Conservation (phyloP, 208 protist species). For the Herpetomonas samuelpessoai region DNA sequence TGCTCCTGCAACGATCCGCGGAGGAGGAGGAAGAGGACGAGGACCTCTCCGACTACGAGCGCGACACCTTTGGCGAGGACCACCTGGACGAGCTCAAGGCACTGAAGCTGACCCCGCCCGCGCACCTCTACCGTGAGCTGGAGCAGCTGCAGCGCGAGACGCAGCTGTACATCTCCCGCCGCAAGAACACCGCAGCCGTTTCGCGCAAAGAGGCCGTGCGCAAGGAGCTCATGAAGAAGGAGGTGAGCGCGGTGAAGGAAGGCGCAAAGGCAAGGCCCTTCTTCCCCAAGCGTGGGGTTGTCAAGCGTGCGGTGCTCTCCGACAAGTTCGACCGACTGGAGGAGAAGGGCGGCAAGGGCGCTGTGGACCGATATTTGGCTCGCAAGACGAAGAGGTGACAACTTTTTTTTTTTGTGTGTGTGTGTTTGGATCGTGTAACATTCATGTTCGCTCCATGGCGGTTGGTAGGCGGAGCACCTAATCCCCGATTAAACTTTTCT, state of each 20-base stretch:
- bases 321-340: slow-evolving; percentile 77
- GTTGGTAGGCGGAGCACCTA: too few species aligned
- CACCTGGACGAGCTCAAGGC: slow-evolving; percentile 47
- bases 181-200: slow-evolving; percentile 33
- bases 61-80: slow-evolving; percentile 73
- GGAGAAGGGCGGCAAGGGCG: slow-evolving; percentile 66
- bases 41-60: slow-evolving; percentile 77
- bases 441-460: too few species aligned
- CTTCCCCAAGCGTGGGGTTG: slow-evolving; percentile 75
- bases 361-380: slow-evolving; percentile 78
- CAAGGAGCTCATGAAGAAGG: slow-evolving; percentile 62
- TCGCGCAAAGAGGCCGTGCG: slow-evolving; percentile 36
- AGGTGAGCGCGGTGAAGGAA: slow-evolving; percentile 67
- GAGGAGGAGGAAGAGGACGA: slow-evolving; percentile 75
- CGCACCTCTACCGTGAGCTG: slow-evolving; percentile 48
- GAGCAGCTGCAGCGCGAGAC: slow-evolving; percentile 68
- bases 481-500: too few species aligned
- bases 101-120: slow-evolving; percentile 57
- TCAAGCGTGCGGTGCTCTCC: slow-evolving; percentile 66
- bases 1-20: too few species aligned
- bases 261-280: slow-evolving; percentile 64
- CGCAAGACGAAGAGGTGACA: slow-evolving; percentile 37
- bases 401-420: neutral
- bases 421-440: too few species aligned
- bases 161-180: slow-evolving; percentile 52